Conservation (phyloP, 257 asterid species). For the Leptodermis oblonga region DNA sequence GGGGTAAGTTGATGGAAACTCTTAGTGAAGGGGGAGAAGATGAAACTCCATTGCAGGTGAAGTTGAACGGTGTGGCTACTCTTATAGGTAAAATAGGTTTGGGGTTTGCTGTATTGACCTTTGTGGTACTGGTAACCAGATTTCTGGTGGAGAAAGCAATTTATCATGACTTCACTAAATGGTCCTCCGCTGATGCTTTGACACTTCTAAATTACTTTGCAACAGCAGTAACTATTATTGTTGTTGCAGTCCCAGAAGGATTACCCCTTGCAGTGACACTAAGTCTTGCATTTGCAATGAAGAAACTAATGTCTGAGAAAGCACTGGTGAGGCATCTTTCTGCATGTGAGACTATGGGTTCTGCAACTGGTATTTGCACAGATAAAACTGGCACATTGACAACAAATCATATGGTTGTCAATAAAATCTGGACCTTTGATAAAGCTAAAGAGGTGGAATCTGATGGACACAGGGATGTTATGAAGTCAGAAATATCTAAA, state of each 20-base stretch:
- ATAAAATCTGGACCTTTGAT: constrained; percentile 67
- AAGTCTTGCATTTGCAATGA: constrained; percentile 96
- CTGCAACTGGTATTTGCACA: constrained; percentile 89
- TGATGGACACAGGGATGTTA: constrained; percentile 27
- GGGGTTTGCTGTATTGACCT: constrained; percentile 64
- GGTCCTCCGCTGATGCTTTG: constrained; percentile 77
- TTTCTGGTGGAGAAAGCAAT: constrained; percentile 66
- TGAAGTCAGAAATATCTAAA: constrained; percentile 42
- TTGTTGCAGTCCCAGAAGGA: constrained; percentile 99
- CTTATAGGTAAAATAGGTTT: constrained; percentile 91
- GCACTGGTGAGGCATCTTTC: constrained; percentile 91
- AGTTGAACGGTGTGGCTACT: constrained; percentile 95
- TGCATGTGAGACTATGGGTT: constrained; percentile 99
- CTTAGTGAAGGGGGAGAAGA: constrained; percentile 93
- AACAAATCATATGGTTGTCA: constrained; percentile 88
- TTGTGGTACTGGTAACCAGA: constrained; percentile 56
- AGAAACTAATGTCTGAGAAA: constrained; percentile 70
- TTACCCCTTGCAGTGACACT: constrained; percentile 91
- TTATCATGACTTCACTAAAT: constrained; percentile 46
- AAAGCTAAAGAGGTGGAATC: constrained; percentile 42
- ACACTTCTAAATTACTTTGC: constrained; percentile 79
- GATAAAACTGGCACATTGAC: constrained; percentile 98
- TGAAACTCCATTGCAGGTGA: constrained; percentile 97
- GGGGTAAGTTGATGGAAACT: constrained; percentile 98
- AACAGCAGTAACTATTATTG: constrained; percentile 92